These are phyloP conservation scores for Funneliformis geosporum DNA, from an alignment of 192 early-diverging fungal species.

Conservation along the genomic window DNA sequence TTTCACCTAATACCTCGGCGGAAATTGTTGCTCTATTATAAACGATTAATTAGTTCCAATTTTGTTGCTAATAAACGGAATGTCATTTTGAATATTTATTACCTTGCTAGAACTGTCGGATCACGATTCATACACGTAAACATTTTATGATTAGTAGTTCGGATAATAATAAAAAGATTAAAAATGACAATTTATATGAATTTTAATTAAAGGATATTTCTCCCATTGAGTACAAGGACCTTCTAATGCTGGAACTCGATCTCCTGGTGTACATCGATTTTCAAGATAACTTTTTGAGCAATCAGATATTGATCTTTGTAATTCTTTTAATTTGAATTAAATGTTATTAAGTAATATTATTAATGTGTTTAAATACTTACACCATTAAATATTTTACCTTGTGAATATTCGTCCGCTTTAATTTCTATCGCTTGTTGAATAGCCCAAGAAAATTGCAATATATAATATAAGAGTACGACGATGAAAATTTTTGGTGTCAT, in stretches of 20 bases:
- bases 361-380: not conserved
- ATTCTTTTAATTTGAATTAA: not conserved
- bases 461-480: not conserved
- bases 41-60: not conserved
- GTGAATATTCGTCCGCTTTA: slow-evolving; percentile 3
- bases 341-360: not conserved
- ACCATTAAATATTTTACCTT: not conserved
- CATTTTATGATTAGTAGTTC: not conserved
- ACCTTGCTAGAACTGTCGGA: slow-evolving; percentile 20
- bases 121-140: slow-evolving; percentile 27
- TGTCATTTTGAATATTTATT: not conserved
- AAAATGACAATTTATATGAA: not conserved
- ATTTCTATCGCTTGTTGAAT: slow-evolving; percentile 7
- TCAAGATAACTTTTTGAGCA: slow-evolving; percentile 22
- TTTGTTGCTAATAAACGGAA: not conserved
- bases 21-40: slow-evolving; percentile 19
- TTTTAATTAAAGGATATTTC: slow-evolving; percentile 13
- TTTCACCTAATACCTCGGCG: slow-evolving; percentile 1
- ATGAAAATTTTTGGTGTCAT: slow-evolving; percentile 3
- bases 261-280: slow-evolving; percentile 18
- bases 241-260: slow-evolving; percentile 19
- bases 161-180: not conserved
- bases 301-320: slow-evolving; percentile 9
- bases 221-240: slow-evolving; percentile 16
- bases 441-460: not conserved